A percentile compares a stretch with the other conserved stretches of the same genome.
phyloP scores from a whole-genome alignment of 768 basidiomycete species.

The Panaeolus papilionaceus region DNA sequence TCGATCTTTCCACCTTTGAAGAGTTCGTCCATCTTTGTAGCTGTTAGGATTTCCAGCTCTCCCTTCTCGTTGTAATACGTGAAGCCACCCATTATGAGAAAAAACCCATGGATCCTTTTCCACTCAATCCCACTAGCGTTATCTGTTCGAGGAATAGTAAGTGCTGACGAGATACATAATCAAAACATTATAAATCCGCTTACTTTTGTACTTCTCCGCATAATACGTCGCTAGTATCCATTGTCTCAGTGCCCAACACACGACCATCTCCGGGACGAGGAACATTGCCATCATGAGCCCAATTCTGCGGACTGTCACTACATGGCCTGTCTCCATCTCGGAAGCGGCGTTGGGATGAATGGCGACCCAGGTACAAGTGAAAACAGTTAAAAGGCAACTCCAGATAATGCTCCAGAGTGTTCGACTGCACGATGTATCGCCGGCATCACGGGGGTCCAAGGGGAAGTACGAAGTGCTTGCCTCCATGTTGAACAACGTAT shows the following conservation, averaged over 20 bases:
- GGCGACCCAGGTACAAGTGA: conserved; percentile 23
- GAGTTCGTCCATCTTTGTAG: neutral
- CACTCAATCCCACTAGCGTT: conserved; percentile 10
- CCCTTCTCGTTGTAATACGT: conserved; percentile 16
- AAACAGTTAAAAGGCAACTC: conserved; percentile 23
- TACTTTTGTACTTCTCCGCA: conserved; percentile 7
- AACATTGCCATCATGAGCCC: conserved; percentile 13
- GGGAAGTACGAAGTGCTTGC: neutral
- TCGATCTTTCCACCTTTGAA: neutral
- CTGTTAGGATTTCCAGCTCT: neutral
- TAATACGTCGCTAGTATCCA: conserved; percentile 13
- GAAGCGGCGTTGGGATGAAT: conserved; percentile 20
- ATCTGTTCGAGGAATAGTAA: neutral
- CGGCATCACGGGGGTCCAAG: neutral
- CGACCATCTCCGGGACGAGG: conserved; percentile 18
- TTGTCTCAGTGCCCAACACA: conserved; percentile 18
- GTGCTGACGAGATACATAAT: neutral
- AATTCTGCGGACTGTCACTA: conserved; percentile 6
- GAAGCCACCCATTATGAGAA: conserved; percentile 30
- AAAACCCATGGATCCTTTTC: conserved; percentile 23
- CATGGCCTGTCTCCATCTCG: neutral
- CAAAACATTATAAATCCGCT: neutral
- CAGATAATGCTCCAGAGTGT: conserved; percentile 21
- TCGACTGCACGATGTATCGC: conserved; percentile 11
- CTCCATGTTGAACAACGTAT: neutral